A percentile compares a stretch with the other conserved stretches of the same genome.
Evolutionary conservation across 495 filamentous ascomycete genomes (phyloP).

Genomic region (Hyphodiscus hymeniophilus): DNA sequence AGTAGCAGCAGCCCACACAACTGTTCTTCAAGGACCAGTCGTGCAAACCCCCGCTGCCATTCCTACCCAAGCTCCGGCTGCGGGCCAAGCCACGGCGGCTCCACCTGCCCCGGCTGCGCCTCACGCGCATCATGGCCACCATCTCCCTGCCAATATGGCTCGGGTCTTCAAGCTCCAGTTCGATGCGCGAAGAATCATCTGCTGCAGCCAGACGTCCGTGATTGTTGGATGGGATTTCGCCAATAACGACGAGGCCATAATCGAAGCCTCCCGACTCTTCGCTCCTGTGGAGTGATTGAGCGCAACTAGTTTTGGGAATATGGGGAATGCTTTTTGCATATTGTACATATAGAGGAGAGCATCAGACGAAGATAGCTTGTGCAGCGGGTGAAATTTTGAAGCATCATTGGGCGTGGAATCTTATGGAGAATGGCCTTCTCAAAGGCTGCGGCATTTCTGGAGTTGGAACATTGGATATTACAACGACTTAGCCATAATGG

Average conservation of each 20-base stretch:
- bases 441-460: too few relatives aligned
- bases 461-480: too few relatives aligned
- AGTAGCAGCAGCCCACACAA: not conserved
- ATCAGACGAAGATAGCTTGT: too few relatives aligned
- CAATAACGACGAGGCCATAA: conserved; percentile 74
- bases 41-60: not conserved
- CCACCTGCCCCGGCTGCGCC: not conserved
- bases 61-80: conserved; percentile 21
- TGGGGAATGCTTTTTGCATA: too few relatives aligned
- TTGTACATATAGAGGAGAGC: not conserved
- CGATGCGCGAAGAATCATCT: conserved; percentile 87
- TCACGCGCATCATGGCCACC: conserved; percentile 4
- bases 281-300: conserved; percentile 35
- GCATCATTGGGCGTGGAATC: too few relatives aligned
- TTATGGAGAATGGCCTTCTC: too few relatives aligned
- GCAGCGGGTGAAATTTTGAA: too few relatives aligned
- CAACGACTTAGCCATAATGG: too few relatives aligned
- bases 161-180: conserved; percentile 98
- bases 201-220: conserved; percentile 79
- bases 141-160: conserved; percentile 36
- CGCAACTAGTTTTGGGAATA: too few relatives aligned
- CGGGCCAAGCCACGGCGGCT: conserved; percentile 11
- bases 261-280: conserved; percentile 77
- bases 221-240: conserved; percentile 99
- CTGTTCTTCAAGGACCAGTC: not conserved